A percentile compares a stretch with the other conserved stretches of the same genome.
Conservation (phyloP, 2,329 filamentous ascomycete species). For the Byssothecium circinans region DNA sequence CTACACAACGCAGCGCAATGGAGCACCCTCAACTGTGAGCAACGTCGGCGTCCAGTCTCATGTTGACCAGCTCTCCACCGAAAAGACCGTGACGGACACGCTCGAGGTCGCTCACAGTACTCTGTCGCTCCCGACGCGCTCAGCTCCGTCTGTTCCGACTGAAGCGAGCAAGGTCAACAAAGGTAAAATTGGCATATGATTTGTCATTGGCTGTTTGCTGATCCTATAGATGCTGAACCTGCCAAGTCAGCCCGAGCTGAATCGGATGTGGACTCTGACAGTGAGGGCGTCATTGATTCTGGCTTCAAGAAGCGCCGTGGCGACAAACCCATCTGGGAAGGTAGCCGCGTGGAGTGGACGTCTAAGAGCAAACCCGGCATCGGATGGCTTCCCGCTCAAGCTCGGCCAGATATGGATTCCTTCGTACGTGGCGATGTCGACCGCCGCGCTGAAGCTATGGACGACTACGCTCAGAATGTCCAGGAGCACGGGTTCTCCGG, state of each 20-base stretch:
- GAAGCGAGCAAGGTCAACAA: too few relatives aligned
- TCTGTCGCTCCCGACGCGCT: too few relatives aligned
- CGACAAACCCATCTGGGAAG: conserved; percentile 35
- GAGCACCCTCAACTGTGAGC: too few relatives aligned
- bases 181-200: too few relatives aligned
- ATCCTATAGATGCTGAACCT: not conserved
- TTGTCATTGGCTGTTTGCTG: not conserved
- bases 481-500: conserved; percentile 47
- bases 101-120: not conserved
- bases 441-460: conserved; percentile 48
- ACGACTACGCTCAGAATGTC: conserved; percentile 74
- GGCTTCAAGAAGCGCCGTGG: conserved; percentile 29
- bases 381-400: conserved; percentile 34
- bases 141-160: too few relatives aligned
- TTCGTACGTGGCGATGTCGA: conserved; percentile 21
- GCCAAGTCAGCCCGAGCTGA: not conserved
- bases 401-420: conserved; percentile 24
- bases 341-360: conserved; percentile 32
- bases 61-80: not conserved
- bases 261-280: conserved; percentile 22
- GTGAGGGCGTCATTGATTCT: conserved; percentile 23
- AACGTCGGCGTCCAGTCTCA: not conserved
- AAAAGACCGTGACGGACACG: not conserved
- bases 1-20: too few relatives aligned
- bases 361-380: conserved; percentile 40